A percentile compares a stretch with the other conserved stretches of the same genome.
Evolutionary conservation across 2,329 filamentous ascomycete genomes (phyloP).

Genomic region (Pseudogymnoascus destructans): DNA sequence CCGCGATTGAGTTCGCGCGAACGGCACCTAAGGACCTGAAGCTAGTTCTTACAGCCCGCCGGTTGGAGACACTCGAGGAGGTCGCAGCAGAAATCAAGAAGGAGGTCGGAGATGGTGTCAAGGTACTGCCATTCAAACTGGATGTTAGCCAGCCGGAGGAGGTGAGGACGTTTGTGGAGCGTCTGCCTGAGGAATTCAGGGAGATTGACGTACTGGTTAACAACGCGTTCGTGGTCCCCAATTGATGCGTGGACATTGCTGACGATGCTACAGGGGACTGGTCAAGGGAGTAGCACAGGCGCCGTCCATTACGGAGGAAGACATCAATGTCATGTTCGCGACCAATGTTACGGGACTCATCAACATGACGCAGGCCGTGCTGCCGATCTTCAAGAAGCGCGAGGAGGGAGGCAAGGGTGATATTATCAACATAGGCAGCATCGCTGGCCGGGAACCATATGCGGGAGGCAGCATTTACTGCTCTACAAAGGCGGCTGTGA

Average conservation of each 20-base stretch:
- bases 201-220: slow-evolving; percentile 86
- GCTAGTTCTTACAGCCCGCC: slow-evolving; percentile 78
- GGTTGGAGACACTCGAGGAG: slow-evolving; percentile 64
- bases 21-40: slow-evolving; percentile 68
- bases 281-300: slow-evolving; percentile 81
- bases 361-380: slow-evolving; percentile 86
- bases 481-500: slow-evolving; percentile 79
- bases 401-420: slow-evolving; percentile 67
- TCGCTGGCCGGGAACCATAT: slow-evolving; percentile 82
- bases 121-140: slow-evolving; percentile 70
- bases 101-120: slow-evolving; percentile 66
- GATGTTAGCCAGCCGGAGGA: slow-evolving; percentile 75
- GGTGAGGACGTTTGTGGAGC: slow-evolving; percentile 57
- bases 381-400: slow-evolving; percentile 64
- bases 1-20: slow-evolving; percentile 84
- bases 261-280: slow-evolving; percentile 47
- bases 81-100: slow-evolving; percentile 62
- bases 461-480: slow-evolving; percentile 83
- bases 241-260: not conserved
- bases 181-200: slow-evolving; percentile 67
- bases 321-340: slow-evolving; percentile 76
- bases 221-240: slow-evolving; percentile 61
- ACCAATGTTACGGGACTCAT: slow-evolving; percentile 94
- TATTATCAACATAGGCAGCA: slow-evolving; percentile 89
- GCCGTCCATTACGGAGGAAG: slow-evolving; percentile 66